These are phyloP conservation scores for Sphagnurus paluster DNA, from an alignment of 1,284 basidiomycete species.

Conservation along the genomic window DNA sequence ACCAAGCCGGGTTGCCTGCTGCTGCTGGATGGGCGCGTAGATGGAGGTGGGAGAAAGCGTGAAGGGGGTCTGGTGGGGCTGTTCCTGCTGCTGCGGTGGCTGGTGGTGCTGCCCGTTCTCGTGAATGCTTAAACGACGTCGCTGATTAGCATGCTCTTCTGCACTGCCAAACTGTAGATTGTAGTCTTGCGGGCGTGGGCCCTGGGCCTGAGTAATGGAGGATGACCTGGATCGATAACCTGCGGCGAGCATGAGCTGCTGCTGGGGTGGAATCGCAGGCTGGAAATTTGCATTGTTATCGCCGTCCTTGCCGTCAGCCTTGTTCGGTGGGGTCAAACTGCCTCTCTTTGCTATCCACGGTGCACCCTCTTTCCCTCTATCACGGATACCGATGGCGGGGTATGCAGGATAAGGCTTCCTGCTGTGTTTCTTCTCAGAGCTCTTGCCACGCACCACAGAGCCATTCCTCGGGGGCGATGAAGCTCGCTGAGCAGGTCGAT, in stretches of 20 bases:
- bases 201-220: constrained; percentile 10
- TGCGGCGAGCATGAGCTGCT: constrained; percentile 4
- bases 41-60: constrained; percentile 1
- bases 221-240: constrained; percentile 16
- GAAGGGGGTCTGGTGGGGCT: constrained; percentile 11
- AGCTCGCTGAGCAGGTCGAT: constrained; percentile 9
- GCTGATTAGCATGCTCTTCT: constrained; percentile 12
- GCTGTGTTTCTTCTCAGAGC: constrained; percentile 34
- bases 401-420: constrained; percentile 34
- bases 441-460: constrained; percentile 11
- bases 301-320: background rate
- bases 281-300: background rate
- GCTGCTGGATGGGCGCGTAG: constrained; percentile 10
- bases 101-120: constrained; percentile 9
- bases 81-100: constrained; percentile 11
- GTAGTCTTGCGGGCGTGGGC: constrained; percentile 11
- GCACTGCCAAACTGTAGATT: constrained; percentile 13
- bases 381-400: constrained; percentile 42
- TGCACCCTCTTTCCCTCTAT: constrained; percentile 35
- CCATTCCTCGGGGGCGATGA: constrained; percentile 1
- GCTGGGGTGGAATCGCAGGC: constrained; percentile 3
- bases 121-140: constrained; percentile 18
- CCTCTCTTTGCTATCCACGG: constrained; percentile 17
- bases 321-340: background rate
- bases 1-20: constrained; percentile 9